Evolutionary conservation across 495 filamentous ascomycete species (phyloP).

Genomic region (Daldinia caldariorum): DNA sequence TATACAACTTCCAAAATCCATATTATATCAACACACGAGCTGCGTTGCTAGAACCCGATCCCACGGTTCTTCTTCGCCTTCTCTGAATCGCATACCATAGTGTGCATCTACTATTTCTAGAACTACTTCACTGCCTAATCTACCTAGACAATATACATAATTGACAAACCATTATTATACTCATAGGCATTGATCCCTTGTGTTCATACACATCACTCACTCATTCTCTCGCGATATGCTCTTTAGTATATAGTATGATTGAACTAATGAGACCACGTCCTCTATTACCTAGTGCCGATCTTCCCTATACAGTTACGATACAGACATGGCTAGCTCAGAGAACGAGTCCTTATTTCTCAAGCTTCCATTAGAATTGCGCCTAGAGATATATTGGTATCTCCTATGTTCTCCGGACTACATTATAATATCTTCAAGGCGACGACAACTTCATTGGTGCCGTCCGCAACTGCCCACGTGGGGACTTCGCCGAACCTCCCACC

Average conservation of each 20-base stretch:
- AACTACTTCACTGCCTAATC: too few species aligned
- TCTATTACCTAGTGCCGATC: neutral
- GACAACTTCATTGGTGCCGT: constrained; percentile 9
- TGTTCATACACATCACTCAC: neutral
- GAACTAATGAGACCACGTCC: constrained; percentile 1
- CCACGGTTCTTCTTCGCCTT: neutral
- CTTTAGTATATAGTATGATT: neutral
- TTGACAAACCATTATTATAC: neutral
- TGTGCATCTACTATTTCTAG: neutral
- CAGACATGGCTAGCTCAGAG: neutral
- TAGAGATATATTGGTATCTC: constrained; percentile 55
- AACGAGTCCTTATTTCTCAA: constrained; percentile 48
- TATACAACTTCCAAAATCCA: neutral
- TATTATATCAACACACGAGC: neutral
- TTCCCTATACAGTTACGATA: neutral
- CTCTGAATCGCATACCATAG: neutral
- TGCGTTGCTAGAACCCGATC: neutral
- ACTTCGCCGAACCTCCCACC: neutral
- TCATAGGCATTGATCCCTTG: neutral
- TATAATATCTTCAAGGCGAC: constrained; percentile 29
- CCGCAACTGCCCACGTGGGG: neutral
- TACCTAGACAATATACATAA: neutral
- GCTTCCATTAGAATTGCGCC: constrained; percentile 55
- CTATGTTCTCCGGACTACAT: constrained; percentile 43
- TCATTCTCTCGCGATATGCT: neutral